Conservation (phyloP, 768 basidiomycete species). For the Termitomyces sp. region DNA sequence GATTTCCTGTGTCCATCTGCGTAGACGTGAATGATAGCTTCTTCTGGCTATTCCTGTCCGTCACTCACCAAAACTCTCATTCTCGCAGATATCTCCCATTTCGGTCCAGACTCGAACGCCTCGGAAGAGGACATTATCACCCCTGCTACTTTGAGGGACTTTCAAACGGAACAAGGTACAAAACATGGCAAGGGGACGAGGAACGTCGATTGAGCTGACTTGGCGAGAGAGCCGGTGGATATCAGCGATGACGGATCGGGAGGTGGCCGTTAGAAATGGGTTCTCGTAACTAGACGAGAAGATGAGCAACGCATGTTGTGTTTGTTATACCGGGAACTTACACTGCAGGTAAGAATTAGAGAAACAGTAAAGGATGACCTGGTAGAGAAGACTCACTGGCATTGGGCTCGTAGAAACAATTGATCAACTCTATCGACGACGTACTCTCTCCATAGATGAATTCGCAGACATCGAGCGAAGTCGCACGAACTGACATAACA, state of each 20-base stretch:
- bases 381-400: slow-evolving; percentile 42
- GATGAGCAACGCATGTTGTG: background rate
- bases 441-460: slow-evolving; percentile 59
- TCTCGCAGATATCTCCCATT: slow-evolving; percentile 69
- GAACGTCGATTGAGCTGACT: slow-evolving; percentile 57
- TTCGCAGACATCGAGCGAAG: slow-evolving; percentile 65
- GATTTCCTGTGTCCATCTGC: slow-evolving; percentile 37
- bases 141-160: slow-evolving; percentile 17
- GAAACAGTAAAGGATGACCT: slow-evolving; percentile 3
- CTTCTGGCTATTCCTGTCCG: slow-evolving; percentile 1
- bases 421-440: slow-evolving; percentile 44
- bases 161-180: slow-evolving; percentile 45
- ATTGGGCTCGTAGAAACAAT: slow-evolving; percentile 64
- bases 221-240: slow-evolving; percentile 59
- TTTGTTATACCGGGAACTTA: slow-evolving; percentile 22
- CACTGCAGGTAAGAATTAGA: slow-evolving; percentile 25
- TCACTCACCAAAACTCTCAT: slow-evolving; percentile 66
- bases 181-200: slow-evolving; percentile 59
- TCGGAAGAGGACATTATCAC: slow-evolving; percentile 46
- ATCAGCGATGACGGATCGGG: slow-evolving; percentile 66
- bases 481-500: slow-evolving; percentile 41
- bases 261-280: slow-evolving; percentile 69
- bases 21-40: slow-evolving; percentile 1
- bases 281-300: slow-evolving; percentile 60
- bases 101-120: slow-evolving; percentile 70